Evolutionary conservation across 257 asterid genomes (phyloP), one percentile per base, ranked within the genome.

Genomic region (Solanum gandarillasii): DNA sequence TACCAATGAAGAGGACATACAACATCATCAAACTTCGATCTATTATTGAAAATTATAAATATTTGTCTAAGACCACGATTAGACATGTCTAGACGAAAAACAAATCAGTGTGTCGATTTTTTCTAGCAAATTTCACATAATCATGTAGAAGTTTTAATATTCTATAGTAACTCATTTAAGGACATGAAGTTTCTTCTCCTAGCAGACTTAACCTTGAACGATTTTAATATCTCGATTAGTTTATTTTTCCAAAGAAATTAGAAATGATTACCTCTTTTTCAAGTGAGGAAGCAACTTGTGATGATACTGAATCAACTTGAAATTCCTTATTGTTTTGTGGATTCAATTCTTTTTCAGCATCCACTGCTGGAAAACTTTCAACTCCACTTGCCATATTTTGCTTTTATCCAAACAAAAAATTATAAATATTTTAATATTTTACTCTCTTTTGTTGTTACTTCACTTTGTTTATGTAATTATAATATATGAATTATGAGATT

Each of bases 301-400:
- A 92, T 29, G 99, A 92, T 1, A 91, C 83, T 78, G 97, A 86
- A 91, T 95, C 96, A 52, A 93, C 94, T 84, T 91, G 88, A 32
- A 93, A 89, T 23, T 90, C 90, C 85, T 89, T 94, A 86, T 92
- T 89, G 74, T 36, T 6, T 84, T 91, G 94, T 21, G 95, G 93
- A 60, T 95, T 90, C 93, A 95, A 88, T 75, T 95, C 98, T 68
- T 86, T 92, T 67, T 88, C 92, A 7, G 88, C 91, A 90, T 96
- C 95, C 9, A 90, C 95, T 3, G 92, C 91, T 20, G 99, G 98
- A 87, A 96, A 93, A 83, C 89, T 34, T 32, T 71, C 92, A 60
- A 23, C 94, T 6, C 90, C 32, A 84, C 76, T 89, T 70, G 92
- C 88, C 99, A 96, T 71, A 71, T 94, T 90, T 3, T 95, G 88